phyloP scores from a whole-genome alignment of 164 flowering plant genomes.

The Euptelea pleiosperma region DNA sequence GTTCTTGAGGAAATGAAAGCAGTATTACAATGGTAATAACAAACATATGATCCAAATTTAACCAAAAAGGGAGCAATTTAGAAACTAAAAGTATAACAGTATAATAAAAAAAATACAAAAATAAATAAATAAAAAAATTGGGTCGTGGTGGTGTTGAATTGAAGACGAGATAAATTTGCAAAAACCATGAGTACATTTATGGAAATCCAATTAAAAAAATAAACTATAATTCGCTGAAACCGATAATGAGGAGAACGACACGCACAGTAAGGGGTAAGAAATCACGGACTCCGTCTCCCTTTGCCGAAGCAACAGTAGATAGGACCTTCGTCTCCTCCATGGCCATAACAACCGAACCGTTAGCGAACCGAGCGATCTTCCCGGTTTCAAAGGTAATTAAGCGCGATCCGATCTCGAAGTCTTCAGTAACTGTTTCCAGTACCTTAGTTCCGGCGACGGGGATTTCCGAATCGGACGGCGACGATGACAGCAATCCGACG shows the following conservation, averaged over 20 bases:
- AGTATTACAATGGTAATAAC: too few species aligned
- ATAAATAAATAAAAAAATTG: too few species aligned
- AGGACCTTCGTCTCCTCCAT: constrained; percentile 82
- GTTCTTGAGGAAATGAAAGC: neutral
- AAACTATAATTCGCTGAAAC: too few species aligned
- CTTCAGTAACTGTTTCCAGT: constrained; percentile 66
- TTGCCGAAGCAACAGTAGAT: constrained; percentile 65
- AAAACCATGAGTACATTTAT: too few species aligned
- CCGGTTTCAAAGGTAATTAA: constrained; percentile 72
- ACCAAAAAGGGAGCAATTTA: neutral
- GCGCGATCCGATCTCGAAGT: constrained; percentile 78
- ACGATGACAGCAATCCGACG: constrained; percentile 26
- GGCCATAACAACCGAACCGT: constrained; percentile 84
- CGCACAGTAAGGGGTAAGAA: constrained; percentile 92
- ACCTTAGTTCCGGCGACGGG: constrained; percentile 44
- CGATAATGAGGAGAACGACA: too few species aligned
- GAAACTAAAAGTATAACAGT: neutral
- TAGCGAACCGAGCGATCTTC: constrained; percentile 84
- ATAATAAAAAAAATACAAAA: too few species aligned
- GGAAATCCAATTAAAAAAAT: too few species aligned
- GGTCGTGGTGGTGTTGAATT: too few species aligned
- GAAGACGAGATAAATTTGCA: too few species aligned
- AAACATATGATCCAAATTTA: too few species aligned
- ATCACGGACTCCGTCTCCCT: constrained; percentile 58
- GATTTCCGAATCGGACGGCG: constrained; percentile 21